These are phyloP conservation scores for Larix sibirica DNA, from an alignment of 83 land plant species.

Conservation along the genomic window DNA sequence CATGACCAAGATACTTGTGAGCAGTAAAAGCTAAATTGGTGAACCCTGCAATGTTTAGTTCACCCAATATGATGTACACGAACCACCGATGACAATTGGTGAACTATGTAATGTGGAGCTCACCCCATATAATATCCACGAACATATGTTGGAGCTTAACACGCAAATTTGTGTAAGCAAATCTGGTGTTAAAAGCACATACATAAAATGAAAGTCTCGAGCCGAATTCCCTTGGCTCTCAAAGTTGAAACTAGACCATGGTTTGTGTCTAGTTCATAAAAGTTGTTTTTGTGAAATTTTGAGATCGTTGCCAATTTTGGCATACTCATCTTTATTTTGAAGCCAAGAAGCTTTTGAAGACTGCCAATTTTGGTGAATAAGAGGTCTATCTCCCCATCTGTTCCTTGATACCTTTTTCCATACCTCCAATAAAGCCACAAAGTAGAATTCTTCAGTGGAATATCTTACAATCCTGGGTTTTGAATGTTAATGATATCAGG, in stretches of 20 bases:
- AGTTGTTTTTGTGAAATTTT: background rate
- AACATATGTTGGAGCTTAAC: too few species aligned
- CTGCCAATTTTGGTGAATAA: background rate
- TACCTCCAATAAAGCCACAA: background rate
- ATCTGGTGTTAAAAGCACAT: too few species aligned
- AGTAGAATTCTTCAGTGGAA: background rate
- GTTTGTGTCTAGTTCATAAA: background rate
- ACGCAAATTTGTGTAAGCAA: too few species aligned
- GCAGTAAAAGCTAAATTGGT: too few species aligned
- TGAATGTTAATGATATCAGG: background rate
- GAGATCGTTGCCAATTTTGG: background rate
- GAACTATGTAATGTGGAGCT: too few species aligned
- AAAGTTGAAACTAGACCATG: background rate
- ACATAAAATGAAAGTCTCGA: background rate
- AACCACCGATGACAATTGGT: too few species aligned
- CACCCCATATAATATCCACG: too few species aligned
- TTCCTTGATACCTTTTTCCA: background rate
- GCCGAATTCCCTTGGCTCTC: background rate
- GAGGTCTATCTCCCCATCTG: background rate
- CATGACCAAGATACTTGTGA: too few species aligned
- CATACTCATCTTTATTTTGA: background rate
- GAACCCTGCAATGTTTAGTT: too few species aligned
- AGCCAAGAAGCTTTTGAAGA: background rate
- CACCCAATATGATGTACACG: too few species aligned
- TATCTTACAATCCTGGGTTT: background rate